These are phyloP conservation scores for Cyathus striatus DNA, from an alignment of 768 basidiomycete genomes.

Conservation along the genomic window DNA sequence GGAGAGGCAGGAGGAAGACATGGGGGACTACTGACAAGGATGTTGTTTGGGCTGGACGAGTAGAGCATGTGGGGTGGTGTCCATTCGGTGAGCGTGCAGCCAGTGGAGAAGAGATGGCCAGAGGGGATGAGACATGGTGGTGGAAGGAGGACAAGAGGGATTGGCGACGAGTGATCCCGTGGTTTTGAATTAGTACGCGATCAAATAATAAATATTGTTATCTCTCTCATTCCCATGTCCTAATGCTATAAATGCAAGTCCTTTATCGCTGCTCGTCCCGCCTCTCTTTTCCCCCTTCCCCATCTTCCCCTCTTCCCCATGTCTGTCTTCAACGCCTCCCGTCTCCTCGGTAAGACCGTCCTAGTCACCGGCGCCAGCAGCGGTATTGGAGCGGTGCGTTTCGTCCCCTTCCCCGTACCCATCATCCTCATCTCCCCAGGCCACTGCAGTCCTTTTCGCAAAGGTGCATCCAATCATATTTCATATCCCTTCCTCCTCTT, in stretches of 20 bases:
- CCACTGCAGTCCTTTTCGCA: constrained; percentile 85
- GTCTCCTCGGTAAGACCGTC: constrained; percentile 79
- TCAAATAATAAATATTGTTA: background rate
- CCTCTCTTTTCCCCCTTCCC: constrained; percentile 3
- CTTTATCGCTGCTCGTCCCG: background rate
- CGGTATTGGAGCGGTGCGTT: constrained; percentile 81
- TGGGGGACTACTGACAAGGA: constrained; percentile 36
- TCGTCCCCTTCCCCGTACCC: background rate
- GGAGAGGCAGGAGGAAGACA: constrained; percentile 1
- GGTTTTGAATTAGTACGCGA: no score
- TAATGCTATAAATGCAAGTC: background rate
- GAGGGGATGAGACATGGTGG: background rate
- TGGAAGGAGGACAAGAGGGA: background rate
- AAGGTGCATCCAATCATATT: no score
- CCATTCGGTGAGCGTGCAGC: constrained; percentile 43
- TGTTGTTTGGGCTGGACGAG: constrained; percentile 47
- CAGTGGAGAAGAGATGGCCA: constrained; percentile 30
- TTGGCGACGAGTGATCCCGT: no score
- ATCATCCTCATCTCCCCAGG: constrained; percentile 34
- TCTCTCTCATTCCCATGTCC: background rate
- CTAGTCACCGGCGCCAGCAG: constrained; percentile 87
- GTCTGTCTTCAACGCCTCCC: constrained; percentile 79
- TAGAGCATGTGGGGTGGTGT: constrained; percentile 31
- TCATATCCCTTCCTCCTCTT: no score
- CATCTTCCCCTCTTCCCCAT: constrained; percentile 26